Conservation (phyloP, 176 grass and related monocot species). For the Rhipidocladum racemiflorum region DNA sequence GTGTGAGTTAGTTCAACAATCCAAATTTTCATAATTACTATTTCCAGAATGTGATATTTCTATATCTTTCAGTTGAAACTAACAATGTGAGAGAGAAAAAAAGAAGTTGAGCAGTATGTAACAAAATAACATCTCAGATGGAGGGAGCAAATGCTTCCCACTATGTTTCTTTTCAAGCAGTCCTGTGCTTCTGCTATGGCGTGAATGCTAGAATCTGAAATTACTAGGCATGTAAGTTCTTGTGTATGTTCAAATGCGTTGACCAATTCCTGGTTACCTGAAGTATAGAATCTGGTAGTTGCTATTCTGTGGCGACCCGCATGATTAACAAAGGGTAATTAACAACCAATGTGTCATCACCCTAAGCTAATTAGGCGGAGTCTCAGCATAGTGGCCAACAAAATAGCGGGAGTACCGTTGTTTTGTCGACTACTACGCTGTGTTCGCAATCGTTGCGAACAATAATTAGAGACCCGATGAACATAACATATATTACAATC, state of each 20-base stretch:
- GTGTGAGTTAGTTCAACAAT: slow-evolving; percentile 6
- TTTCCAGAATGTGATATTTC: background rate
- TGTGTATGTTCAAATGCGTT: background rate
- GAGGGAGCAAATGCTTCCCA: background rate
- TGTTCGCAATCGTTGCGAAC: no score
- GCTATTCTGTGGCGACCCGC: no score
- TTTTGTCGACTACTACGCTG: no score
- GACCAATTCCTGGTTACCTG: background rate
- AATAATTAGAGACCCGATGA: no score
- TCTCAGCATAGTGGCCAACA: no score
- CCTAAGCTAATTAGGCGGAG: no score
- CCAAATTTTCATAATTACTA: background rate
- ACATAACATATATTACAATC: no score
- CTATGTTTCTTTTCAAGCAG: background rate
- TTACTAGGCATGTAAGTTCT: background rate
- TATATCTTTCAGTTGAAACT: slow-evolving; percentile 1
- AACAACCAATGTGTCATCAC: no score
- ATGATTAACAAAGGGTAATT: no score
- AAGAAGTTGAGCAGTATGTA: background rate
- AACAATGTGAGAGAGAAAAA: background rate
- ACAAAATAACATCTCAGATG: background rate
- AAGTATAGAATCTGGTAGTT: background rate
- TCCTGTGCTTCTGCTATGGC: background rate
- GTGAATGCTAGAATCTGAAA: background rate
- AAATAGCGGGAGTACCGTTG: no score